These are phyloP conservation scores for Ampelocalamus luodianensis DNA, from an alignment of 176 grass and related monocot species.

Conservation along the genomic window DNA sequence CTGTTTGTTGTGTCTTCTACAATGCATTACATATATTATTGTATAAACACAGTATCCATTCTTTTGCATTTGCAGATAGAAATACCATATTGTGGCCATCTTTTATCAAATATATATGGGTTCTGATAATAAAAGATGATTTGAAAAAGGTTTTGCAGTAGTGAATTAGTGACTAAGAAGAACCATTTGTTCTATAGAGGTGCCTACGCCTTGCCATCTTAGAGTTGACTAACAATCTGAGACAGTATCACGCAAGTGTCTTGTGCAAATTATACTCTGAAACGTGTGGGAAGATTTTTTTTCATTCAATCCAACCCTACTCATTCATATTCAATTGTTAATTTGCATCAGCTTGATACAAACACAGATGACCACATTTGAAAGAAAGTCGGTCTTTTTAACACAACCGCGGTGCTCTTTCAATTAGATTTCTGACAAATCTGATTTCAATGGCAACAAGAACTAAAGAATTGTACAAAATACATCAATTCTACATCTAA, in stretches of 20 bases:
- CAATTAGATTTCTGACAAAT: background rate
- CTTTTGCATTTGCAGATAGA: conserved; percentile 53
- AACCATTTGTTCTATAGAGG: background rate
- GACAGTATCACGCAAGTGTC: background rate
- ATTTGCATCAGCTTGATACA: background rate
- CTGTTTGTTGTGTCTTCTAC: conserved; percentile 43
- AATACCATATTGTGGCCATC: conserved; percentile 39
- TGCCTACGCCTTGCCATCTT: background rate
- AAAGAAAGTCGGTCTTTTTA: background rate
- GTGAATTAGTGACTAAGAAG: background rate
- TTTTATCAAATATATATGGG: conserved; percentile 18
- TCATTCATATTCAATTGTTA: background rate
- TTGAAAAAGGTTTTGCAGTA: background rate
- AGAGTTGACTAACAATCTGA: background rate
- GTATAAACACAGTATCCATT: conserved; percentile 49
- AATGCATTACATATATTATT: conserved; percentile 42
- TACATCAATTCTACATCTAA: background rate
- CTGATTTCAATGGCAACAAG: background rate
- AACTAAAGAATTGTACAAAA: background rate
- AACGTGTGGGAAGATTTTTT: background rate
- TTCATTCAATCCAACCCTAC: background rate
- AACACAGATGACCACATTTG: background rate
- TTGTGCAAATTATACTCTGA: background rate
- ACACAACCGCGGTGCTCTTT: background rate
- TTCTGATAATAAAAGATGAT: background rate